Evolutionary conservation across 208 protist genomes (phyloP).

Genomic region (Giardia muris): DNA sequence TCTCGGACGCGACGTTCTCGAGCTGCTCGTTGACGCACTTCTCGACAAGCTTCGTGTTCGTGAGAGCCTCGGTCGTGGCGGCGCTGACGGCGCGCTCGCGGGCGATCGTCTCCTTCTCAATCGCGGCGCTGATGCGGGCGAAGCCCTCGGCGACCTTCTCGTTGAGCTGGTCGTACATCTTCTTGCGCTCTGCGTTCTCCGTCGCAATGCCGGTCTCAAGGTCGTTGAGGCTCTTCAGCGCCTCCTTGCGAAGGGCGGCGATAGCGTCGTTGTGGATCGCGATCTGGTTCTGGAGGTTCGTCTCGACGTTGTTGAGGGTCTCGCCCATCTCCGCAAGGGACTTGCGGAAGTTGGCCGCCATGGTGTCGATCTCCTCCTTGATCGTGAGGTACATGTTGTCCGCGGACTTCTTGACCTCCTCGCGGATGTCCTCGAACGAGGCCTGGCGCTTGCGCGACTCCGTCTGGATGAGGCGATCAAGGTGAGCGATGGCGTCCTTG

Average conservation of each 20-base stretch:
- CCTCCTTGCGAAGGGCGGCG: neutral
- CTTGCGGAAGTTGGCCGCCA: neutral
- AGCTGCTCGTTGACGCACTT: slow-evolving; percentile 11
- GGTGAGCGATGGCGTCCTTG: slow-evolving; percentile 3
- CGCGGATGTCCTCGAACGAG: slow-evolving; percentile 8
- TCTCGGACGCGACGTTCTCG: neutral
- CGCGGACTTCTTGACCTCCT: slow-evolving; percentile 6
- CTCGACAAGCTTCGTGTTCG: slow-evolving; percentile 1
- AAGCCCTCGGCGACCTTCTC: slow-evolving; percentile 3
- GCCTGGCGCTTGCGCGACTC: neutral
- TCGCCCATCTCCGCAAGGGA: slow-evolving; percentile 8
- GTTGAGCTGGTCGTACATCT: slow-evolving; percentile 12
- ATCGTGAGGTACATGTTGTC: slow-evolving; percentile 10
- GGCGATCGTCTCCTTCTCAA: slow-evolving; percentile 6
- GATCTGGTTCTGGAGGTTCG: slow-evolving; percentile 3
- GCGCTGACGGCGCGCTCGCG: neutral
- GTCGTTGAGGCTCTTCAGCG: neutral
- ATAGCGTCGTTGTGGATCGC: neutral
- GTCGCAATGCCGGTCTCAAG: neutral
- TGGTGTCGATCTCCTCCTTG: slow-evolving; percentile 11
- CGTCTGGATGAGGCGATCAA: neutral
- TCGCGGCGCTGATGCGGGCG: neutral
- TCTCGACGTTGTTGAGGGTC: neutral
- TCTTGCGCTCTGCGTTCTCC: neutral
- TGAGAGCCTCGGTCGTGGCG: neutral